Evolutionary conservation across 331 rosid genomes (phyloP), one percentile per base, ranked within the genome.

Genomic region (Saraca asoca): DNA sequence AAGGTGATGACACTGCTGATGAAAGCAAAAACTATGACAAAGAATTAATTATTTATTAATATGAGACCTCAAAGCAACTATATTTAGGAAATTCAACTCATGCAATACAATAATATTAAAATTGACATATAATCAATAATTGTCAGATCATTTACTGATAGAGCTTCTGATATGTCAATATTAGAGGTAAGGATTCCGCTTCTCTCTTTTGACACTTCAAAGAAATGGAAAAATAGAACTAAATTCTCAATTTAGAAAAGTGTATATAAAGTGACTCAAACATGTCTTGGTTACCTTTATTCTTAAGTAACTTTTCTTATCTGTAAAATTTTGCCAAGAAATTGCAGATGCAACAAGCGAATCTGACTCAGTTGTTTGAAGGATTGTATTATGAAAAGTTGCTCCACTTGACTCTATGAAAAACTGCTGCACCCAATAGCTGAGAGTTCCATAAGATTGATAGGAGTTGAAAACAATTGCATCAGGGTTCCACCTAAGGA

Each of bases 381-480:
- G 85, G 45, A 81, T 76, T 33, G 95, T 7, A 37, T 79, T 68
- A 57, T 81, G 89, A 75, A 87, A 75, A 37, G 83, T 87, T 62
- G 97, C 97, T 69, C 96, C 98, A 67, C 93, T 93, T 41, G 98
- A 85, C 78, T 78, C 87, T 0, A 66, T 4, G 64, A 93, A 93
- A 69, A 93, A 80, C 37, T 29, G 31, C 51, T 90, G 98, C 80
- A 90, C 79, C 97, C 96, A 93, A 63, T 90, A 90, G 81, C 98
- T 93, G 65, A 97, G 98, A 69, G 87, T 81, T 64, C 77, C 90
- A 43, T 81, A 85, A 33, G 44, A 42, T 34, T 67, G 79, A 12
- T 80, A 70, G 4, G 89, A 81, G 73, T 81, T 37, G 17, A 85
- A 85, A 53, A 85, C 89, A 13, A 85, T 85, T 48, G 85, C 85